Base-by-base conservation (phyloP, 2,329 filamentous ascomycete species). In the Colletotrichum sp. region DNA sequence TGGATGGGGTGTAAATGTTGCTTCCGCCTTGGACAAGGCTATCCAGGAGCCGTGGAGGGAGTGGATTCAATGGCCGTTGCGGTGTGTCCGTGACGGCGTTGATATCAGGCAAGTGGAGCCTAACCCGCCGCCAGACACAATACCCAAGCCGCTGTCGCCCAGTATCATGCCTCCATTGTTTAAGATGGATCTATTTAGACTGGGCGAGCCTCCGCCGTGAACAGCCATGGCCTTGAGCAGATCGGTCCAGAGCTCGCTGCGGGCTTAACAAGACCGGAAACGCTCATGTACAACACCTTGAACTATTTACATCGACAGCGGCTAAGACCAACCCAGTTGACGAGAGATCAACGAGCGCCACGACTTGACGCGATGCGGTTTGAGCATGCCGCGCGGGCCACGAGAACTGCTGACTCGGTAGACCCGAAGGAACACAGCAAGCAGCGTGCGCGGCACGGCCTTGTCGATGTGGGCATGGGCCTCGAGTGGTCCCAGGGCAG, bases 31-130 rank as follows among this genome's bases (percentile, higher is more conserved):
- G 58, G 70, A 75, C 15, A 67, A 73, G 15, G 65, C 74, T 22
- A 75, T 75, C 13, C 74, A 75, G 48, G 74, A 73, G n/a, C 74
- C 74, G 15, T 75, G 74, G 74, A 68, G 48, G 22, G 74, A 74
- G 13, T 75, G 74, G 74, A 74, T 75, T 3, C 43, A 75, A n/a
- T 73, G 74, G 74, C 74, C 74, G 10, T 18, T 75, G 70, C 22
- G 64, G 43, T 75, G 74, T 27, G 72, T 75, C 10, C 74, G 70
- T 9, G 74, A 75, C 6, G 74, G 64, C 15, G 27, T 64, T n/a
- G 74, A 75, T 13, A 75, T 75, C 25, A 64, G 70, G 39, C 22
- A 60, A 18, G 64, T 34, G 18, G 70, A 65, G 25, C 64, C 70
- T 9, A 27, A 36, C 8, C 66, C 66, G n/a, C 30, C 22, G 25